Percentiles rank a stretch among this genome's conserved stretches.
These are phyloP conservation scores for Ceratocystis eucalypticola DNA, from an alignment of 2,329 filamentous ascomycete genomes.

Conservation along the genomic window DNA sequence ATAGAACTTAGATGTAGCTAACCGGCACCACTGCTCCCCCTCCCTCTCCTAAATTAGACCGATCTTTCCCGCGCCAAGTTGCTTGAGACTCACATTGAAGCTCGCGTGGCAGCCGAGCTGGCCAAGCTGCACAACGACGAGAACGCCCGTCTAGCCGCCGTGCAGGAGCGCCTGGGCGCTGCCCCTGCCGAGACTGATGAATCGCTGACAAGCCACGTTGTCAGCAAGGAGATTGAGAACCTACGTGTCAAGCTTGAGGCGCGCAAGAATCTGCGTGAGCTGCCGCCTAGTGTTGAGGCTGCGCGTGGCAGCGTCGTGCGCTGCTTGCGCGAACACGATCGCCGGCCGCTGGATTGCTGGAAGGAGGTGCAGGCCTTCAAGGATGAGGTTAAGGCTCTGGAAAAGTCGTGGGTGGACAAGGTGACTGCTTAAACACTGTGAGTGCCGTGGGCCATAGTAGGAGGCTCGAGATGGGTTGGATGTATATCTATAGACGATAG, in stretches of 20 bases:
- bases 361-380: constrained; percentile 84
- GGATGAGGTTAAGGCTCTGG: constrained; percentile 71
- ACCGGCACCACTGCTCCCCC: neutral
- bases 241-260: constrained; percentile 46
- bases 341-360: constrained; percentile 87
- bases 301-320: constrained; percentile 64
- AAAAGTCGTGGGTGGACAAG: constrained; percentile 78
- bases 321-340: constrained; percentile 73
- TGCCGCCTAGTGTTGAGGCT: constrained; percentile 58
- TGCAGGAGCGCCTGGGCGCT: constrained; percentile 51
- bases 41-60: constrained; percentile 42
- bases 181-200: constrained; percentile 31
- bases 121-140: constrained; percentile 62
- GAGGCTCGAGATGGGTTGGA: neutral
- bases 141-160: constrained; percentile 51
- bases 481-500: constrained; percentile 4
- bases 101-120: constrained; percentile 75
- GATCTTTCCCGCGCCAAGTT: constrained; percentile 74
- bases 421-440: constrained; percentile 32
- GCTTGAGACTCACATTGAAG: constrained; percentile 76
- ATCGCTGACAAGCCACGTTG: constrained; percentile 30
- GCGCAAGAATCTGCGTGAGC: constrained; percentile 50
- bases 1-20: neutral
- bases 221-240: constrained; percentile 46
- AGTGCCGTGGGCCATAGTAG: neutral